Conservation (phyloP, 2,329 filamentous ascomycete genomes). For the Alternaria arbusti region DNA sequence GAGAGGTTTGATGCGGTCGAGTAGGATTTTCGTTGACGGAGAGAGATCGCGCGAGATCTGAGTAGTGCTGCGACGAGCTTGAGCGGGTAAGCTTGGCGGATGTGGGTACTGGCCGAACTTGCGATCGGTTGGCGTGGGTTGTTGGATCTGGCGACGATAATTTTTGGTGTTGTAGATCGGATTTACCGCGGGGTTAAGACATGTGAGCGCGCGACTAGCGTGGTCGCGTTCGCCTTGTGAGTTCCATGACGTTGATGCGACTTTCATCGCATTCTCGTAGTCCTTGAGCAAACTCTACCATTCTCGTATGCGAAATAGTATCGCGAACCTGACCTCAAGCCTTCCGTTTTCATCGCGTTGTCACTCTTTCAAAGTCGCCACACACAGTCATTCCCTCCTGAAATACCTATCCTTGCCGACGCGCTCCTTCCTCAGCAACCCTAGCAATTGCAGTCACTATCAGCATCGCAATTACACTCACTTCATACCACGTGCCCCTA, state of each 20-base stretch:
- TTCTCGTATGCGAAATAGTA: not conserved
- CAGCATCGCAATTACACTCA: not conserved
- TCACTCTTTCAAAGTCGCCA: not conserved
- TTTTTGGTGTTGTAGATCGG: slow-evolving; percentile 27
- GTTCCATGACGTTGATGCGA: slow-evolving; percentile 3
- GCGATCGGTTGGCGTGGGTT: slow-evolving; percentile 7
- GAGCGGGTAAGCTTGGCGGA: not conserved
- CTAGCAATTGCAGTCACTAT: not conserved
- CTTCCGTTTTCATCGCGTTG: not conserved
- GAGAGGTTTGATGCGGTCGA: not conserved
- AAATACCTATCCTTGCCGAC: not conserved
- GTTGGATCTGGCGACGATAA: slow-evolving; percentile 21
- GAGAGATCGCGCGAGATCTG: not conserved
- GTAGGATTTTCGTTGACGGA: not conserved
- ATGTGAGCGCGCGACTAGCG: slow-evolving; percentile 26
- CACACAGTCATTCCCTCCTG: not conserved
- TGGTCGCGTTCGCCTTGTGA: slow-evolving; percentile 5
- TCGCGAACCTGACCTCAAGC: not conserved
- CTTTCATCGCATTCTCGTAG: not conserved
- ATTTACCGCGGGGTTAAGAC: slow-evolving; percentile 29
- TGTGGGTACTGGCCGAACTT: not conserved
- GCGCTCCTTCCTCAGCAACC: not conserved
- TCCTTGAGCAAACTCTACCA: not conserved
- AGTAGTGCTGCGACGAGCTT: not conserved
- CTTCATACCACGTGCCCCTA: not conserved